A percentile compares a stretch with the other conserved stretches of the same genome.
Conservation (phyloP, 1,284 basidiomycete genomes). For the Farysia itapuensis region DNA sequence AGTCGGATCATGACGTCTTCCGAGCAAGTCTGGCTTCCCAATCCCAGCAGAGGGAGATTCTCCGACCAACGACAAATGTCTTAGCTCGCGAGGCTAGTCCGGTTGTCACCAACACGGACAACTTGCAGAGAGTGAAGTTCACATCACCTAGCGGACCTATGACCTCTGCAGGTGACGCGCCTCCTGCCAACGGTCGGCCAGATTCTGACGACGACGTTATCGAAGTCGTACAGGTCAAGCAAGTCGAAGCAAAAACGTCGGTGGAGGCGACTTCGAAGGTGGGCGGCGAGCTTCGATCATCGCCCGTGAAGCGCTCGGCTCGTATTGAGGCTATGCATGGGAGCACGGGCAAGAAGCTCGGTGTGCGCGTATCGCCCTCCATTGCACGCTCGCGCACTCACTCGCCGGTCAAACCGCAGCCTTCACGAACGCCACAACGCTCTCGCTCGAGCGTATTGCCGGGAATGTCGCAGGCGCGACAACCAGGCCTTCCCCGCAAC, state of each 20-base stretch:
- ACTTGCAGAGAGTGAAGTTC: neutral
- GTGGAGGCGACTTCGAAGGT: no score
- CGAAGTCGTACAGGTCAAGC: neutral
- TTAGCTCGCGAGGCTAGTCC: neutral
- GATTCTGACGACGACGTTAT: neutral
- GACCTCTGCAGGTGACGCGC: neutral
- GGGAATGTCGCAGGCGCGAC: slow-evolving; percentile 27
- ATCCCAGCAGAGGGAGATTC: neutral
- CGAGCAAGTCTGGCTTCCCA: slow-evolving; percentile 1
- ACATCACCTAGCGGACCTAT: no score
- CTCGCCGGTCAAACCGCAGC: no score
- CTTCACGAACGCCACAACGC: no score
- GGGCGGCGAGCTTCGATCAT: neutral
- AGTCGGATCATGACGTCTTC: slow-evolving; percentile 30
- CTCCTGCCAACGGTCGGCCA: no score
- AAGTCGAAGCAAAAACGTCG: neutral
- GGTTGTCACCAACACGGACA: neutral
- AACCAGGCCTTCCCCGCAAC: slow-evolving; percentile 21
- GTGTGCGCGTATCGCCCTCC: no score
- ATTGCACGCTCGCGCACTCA: no score
- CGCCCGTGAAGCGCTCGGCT: slow-evolving; percentile 24
- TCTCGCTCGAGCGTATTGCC: slow-evolving; percentile 1
- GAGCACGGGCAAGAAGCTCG: slow-evolving; percentile 15
- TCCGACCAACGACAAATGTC: slow-evolving; percentile 2
- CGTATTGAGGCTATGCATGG: slow-evolving; percentile 33